Base-by-base conservation (phyloP, 2,329 filamentous ascomycete species). In the Verticillium zaregamsianum region DNA sequence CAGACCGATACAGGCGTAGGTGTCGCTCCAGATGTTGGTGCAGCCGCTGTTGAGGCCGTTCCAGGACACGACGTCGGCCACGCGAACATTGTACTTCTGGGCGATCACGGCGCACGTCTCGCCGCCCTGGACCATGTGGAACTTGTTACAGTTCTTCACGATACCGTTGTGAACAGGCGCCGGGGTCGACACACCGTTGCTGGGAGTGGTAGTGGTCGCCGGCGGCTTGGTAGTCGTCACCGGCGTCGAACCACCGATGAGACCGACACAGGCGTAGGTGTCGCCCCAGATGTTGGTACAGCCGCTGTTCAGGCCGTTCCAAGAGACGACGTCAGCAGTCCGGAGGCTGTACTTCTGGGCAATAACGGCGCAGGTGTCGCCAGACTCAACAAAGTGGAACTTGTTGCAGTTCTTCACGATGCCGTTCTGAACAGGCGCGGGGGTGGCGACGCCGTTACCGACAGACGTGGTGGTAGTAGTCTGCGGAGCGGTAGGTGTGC, bases 231-330 rank as follows among this genome's bases (percentile, higher is more conserved):
- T 63, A 20, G 63, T 58, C n/a, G 61, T 59, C 28, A 25, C 61
- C 17, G 59, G 33, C 9, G 59, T 57, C 25, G 62, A 9, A 3
- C n/a, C 17, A n/a, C 40, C 62, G 33, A 66, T 59, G 9, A 64
- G 45, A 11, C 55, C 33, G n/a, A 67, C 62, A 32, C 64, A 69
- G 23, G 61, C 59, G 45, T 66, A 60, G 6, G 33, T 35, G 52
- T 61, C 59, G n/a, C 39, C 52, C 58, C 61, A 66, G n/a, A 69
- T 62, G 4, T 59, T 60, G 1, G 37, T 45, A 55, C 67, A 70
- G 32, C 58, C 52, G 4, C n/a, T 58, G 12, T 62, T 63, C 3
- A 61, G 14, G 4, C 62, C 64, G 15, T 56, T 56, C 28, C 55
- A 56, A 2, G 28, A 15, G 23, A 33, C 55, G 28, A 33, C 25